These are phyloP conservation scores for Phenoliferia sp. DNA, from an alignment of 1,284 basidiomycete species.

Conservation along the genomic window DNA sequence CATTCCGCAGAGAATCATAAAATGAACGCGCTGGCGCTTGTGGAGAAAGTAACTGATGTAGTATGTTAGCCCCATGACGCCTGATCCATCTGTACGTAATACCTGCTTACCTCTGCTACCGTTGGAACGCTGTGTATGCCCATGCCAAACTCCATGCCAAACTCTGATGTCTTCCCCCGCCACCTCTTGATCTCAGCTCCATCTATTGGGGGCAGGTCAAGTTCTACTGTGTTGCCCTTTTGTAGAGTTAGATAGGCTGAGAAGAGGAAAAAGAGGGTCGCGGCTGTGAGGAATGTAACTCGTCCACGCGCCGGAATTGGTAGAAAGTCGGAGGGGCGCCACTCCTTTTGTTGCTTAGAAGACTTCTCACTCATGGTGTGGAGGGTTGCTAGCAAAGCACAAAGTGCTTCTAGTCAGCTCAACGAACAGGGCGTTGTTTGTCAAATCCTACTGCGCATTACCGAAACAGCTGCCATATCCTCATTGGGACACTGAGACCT, in stretches of 20 bases:
- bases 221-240: neutral
- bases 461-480: no score
- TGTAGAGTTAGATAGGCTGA: neutral
- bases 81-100: neutral
- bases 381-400: no score
- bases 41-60: neutral
- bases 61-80: neutral
- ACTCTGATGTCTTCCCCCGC: neutral
- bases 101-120: neutral
- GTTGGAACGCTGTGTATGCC: no score
- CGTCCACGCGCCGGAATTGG: no score
- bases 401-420: no score
- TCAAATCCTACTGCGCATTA: no score
- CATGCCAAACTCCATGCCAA: neutral
- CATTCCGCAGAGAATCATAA: neutral
- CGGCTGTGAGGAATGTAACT: no score
- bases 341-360: no score
- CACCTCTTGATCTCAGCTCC: neutral
- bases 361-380: no score
- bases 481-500: no score
- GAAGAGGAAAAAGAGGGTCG: neutral
- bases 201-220: neutral
- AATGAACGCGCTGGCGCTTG: neutral
- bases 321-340: no score
- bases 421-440: no score